Evolutionary conservation across 306 rosid genomes (phyloP).

Genomic region (Clitoria ternatea): DNA sequence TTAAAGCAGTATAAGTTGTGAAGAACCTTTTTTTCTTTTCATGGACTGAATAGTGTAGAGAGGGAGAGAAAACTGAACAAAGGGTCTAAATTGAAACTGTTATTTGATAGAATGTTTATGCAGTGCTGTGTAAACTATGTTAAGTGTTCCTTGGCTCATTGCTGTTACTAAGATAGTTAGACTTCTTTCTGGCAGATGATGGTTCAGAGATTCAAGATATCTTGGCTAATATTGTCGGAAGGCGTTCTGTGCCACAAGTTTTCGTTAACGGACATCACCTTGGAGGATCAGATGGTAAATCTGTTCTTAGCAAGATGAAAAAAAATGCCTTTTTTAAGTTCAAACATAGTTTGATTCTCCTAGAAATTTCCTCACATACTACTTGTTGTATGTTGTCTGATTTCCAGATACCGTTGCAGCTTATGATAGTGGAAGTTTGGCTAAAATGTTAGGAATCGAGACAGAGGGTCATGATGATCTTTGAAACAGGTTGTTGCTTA

Average conservation of each 20-base stretch:
- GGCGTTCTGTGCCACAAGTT: slow-evolving; percentile 94
- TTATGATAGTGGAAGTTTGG: slow-evolving; percentile 68
- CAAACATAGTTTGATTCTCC: background rate
- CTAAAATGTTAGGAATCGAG: slow-evolving; percentile 64
- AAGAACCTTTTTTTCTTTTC: slow-evolving; percentile 1
- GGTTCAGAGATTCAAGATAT: slow-evolving; percentile 71
- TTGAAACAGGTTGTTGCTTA: slow-evolving; percentile 32
- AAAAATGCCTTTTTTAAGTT: background rate
- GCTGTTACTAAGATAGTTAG: slow-evolving; percentile 8
- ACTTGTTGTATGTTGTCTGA: background rate
- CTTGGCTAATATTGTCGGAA: slow-evolving; percentile 53
- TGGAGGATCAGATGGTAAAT: slow-evolving; percentile 93
- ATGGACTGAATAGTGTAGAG: background rate
- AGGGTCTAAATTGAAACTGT: background rate
- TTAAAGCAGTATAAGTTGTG: background rate
- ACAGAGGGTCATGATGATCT: slow-evolving; percentile 42
- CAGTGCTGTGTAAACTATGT: background rate
- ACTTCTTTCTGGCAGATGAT: slow-evolving; percentile 55
- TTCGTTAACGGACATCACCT: slow-evolving; percentile 77
- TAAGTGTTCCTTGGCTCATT: background rate
- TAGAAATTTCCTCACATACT: background rate
- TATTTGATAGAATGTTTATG: slow-evolving; percentile 7
- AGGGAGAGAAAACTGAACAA: background rate
- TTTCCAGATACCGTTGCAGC: slow-evolving; percentile 72
- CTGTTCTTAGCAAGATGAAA: background rate